These are phyloP conservation scores for Pisolithus marmoratus DNA, from an alignment of 768 basidiomycete genomes.

Conservation along the genomic window DNA sequence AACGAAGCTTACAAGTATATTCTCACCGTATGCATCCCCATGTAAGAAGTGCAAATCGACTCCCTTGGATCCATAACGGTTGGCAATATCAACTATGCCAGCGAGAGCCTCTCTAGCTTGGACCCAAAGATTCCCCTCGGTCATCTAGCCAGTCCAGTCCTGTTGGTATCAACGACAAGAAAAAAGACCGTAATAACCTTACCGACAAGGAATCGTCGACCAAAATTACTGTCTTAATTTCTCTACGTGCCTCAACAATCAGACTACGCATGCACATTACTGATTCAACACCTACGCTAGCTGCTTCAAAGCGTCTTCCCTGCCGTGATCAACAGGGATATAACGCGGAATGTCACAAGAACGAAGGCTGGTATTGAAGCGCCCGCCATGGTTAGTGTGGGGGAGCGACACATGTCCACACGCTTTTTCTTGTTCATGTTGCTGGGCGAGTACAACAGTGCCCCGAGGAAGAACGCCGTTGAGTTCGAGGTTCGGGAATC, in stretches of 20 bases:
- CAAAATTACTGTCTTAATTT: constrained; percentile 38
- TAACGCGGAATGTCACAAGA: constrained; percentile 23
- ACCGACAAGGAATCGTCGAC: constrained; percentile 38
- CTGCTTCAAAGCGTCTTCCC: constrained; percentile 17
- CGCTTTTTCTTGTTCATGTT: constrained; percentile 12
- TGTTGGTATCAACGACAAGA: neutral
- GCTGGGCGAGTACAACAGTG: constrained; percentile 25
- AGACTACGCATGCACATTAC: neutral
- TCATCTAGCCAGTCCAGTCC: constrained; percentile 26
- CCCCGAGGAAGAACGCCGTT: constrained; percentile 18
- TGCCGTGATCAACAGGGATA: constrained; percentile 13
- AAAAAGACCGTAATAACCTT: neutral
- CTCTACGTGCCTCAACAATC: constrained; percentile 17
- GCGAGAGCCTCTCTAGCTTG: constrained; percentile 37
- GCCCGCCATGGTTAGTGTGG: constrained; percentile 11
- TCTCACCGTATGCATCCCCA: constrained; percentile 21
- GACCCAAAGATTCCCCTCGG: constrained; percentile 35
- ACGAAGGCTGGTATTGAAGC: constrained; percentile 21
- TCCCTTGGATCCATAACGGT: constrained; percentile 33
- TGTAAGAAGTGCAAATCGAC: constrained; percentile 41
- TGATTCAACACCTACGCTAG: constrained; percentile 22
- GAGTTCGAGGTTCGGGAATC: constrained; percentile 12
- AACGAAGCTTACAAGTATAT: constrained; percentile 16
- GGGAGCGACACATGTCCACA: neutral
- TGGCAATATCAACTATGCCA: constrained; percentile 34